Conservation (phyloP, 441 rosid species). For the Bocquillonia castaneifolia region DNA sequence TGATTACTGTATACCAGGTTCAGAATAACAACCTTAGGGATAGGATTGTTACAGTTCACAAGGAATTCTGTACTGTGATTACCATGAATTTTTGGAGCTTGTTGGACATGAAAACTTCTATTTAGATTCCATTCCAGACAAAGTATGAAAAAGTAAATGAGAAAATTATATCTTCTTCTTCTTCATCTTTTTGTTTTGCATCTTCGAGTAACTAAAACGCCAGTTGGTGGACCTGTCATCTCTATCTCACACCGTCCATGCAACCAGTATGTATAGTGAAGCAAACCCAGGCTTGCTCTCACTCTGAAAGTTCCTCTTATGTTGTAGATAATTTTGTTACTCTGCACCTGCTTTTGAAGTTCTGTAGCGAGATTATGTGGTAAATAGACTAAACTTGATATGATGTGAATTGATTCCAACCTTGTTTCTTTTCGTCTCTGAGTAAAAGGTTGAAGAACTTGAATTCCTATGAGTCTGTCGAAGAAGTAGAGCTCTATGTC, state of each 20-base stretch:
- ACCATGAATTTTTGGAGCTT: neutral
- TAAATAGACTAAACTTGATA: constrained; percentile 69
- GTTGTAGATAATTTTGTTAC: constrained; percentile 50
- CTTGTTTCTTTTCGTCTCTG: constrained; percentile 51
- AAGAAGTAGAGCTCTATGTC: constrained; percentile 58
- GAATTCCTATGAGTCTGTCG: constrained; percentile 49
- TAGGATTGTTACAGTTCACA: neutral
- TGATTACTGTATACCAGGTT: neutral
- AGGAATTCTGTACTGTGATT: neutral
- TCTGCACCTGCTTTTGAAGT: constrained; percentile 61
- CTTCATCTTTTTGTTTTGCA: constrained; percentile 60
- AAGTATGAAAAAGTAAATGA: constrained; percentile 2
- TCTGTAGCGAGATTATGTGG: constrained; percentile 52
- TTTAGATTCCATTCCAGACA: constrained; percentile 16
- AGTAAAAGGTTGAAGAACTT: constrained; percentile 59
- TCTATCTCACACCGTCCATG: constrained; percentile 63
- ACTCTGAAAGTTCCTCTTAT: constrained; percentile 61
- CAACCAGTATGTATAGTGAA: constrained; percentile 68
- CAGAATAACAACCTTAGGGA: neutral
- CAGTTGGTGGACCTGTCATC: constrained; percentile 70
- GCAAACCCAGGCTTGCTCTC: constrained; percentile 56
- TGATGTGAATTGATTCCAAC: constrained; percentile 49
- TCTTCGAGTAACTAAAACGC: constrained; percentile 46
- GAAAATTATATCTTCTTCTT: constrained; percentile 1
- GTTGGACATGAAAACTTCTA: constrained; percentile 8